These are phyloP conservation scores for Boletus edulis DNA, from an alignment of 768 basidiomycete species.

Conservation along the genomic window DNA sequence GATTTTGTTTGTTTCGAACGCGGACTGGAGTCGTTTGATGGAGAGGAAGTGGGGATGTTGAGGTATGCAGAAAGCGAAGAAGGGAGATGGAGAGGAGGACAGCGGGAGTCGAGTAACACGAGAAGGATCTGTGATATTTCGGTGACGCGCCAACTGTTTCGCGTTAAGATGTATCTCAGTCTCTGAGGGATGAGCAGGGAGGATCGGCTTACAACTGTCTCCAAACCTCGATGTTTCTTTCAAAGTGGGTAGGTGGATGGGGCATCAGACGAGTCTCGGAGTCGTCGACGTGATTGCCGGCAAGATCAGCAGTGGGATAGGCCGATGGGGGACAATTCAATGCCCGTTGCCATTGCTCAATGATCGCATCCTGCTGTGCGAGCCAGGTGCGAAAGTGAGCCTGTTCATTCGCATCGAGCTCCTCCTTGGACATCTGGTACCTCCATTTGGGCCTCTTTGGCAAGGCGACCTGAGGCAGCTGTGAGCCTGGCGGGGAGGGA, in stretches of 20 bases:
- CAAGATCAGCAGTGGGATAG: conserved; percentile 4
- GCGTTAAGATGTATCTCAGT: not conserved
- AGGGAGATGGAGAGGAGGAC: conserved; percentile 84
- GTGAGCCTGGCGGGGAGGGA: not conserved
- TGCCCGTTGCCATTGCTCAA: conserved; percentile 50
- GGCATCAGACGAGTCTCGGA: conserved; percentile 41
- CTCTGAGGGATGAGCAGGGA: not conserved
- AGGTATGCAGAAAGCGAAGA: conserved; percentile 73
- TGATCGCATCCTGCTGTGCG: conserved; percentile 53
- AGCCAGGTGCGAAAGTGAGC: conserved; percentile 82
- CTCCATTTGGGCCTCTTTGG: conserved; percentile 85
- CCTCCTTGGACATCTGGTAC: conserved; percentile 81
- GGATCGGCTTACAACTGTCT: conserved; percentile 69
- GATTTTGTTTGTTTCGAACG: conserved; percentile 33
- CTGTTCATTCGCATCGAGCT: conserved; percentile 90
- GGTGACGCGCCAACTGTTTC: conserved; percentile 82
- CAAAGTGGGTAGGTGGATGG: conserved; percentile 74
- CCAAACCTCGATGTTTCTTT: conserved; percentile 94
- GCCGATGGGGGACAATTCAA: conserved; percentile 2
- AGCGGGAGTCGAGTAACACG: conserved; percentile 85
- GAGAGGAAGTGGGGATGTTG: conserved; percentile 7
- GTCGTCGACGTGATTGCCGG: conserved; percentile 1
- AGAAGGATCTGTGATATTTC: conserved; percentile 90
- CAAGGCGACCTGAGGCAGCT: conserved; percentile 10
- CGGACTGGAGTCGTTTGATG: not conserved